Conservation (phyloP, 257 asterid genomes). For the Ocimum tenuiflorum region DNA sequence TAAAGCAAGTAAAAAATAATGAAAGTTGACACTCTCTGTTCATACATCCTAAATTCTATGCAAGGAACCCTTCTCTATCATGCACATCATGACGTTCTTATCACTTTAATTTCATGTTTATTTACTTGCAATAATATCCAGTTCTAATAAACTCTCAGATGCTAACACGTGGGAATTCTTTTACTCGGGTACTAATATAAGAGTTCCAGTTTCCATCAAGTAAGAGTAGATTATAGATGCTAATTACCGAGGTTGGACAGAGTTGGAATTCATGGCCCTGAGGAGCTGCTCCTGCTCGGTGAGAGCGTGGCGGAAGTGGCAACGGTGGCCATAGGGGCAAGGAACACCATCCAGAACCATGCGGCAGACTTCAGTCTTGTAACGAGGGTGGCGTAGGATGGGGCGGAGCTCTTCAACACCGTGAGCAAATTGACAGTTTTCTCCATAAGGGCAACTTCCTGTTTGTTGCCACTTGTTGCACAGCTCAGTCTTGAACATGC, state of each 20-base stretch:
- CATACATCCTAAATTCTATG: background rate
- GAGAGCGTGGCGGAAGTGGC: constrained; percentile 74
- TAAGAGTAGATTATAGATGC: background rate
- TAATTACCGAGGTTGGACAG: constrained; percentile 33
- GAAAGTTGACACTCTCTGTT: constrained; percentile 11
- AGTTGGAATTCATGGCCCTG: constrained; percentile 33
- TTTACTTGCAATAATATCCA: constrained; percentile 24
- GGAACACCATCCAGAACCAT: constrained; percentile 58
- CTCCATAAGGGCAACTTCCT: constrained; percentile 67
- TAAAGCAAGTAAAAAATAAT: constrained; percentile 24
- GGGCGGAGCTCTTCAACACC: constrained; percentile 78
- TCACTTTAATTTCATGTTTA: constrained; percentile 17
- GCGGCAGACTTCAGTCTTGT: constrained; percentile 83
- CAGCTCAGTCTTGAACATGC: constrained; percentile 76
- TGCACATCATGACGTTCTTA: background rate
- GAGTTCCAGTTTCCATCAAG: background rate
- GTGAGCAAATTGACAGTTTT: constrained; percentile 70
- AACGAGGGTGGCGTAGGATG: constrained; percentile 74
- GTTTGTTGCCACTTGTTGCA: constrained; percentile 95
- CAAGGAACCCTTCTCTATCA: background rate
- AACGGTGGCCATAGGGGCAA: constrained; percentile 85
- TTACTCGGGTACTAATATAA: background rate
- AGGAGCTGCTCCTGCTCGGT: constrained; percentile 52
- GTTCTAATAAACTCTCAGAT: background rate
- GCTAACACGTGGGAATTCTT: background rate